Evolutionary conservation across 768 basidiomycete species (phyloP).

Genomic region (Boletus vermiculosoides): DNA sequence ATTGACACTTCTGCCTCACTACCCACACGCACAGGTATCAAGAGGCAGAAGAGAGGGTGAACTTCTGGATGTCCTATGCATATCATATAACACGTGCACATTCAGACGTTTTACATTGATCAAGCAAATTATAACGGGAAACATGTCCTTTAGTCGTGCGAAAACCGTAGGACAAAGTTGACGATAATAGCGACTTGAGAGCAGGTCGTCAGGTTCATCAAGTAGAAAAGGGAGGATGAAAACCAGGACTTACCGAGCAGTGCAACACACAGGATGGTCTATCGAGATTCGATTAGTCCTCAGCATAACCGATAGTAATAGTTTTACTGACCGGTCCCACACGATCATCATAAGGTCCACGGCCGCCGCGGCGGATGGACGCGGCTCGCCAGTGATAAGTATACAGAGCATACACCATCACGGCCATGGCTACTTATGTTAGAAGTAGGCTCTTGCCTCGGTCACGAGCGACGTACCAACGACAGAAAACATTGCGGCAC

Average conservation of each 20-base stretch:
- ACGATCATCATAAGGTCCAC: slow-evolving; percentile 96
- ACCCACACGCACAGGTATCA: slow-evolving; percentile 50
- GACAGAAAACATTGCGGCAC: slow-evolving; percentile 93
- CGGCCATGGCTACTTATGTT: slow-evolving; percentile 72
- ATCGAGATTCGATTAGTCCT: slow-evolving; percentile 12
- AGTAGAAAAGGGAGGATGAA: not conserved
- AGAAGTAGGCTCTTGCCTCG: slow-evolving; percentile 4
- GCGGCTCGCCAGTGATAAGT: slow-evolving; percentile 97
- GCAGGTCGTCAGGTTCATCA: not conserved
- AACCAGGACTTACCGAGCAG: slow-evolving; percentile 57
- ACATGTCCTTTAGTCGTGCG: slow-evolving; percentile 29
- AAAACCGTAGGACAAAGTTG: slow-evolving; percentile 85
- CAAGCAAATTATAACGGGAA: slow-evolving; percentile 2
- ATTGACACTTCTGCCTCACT: slow-evolving; percentile 63
- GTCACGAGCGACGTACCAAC: slow-evolving; percentile 60
- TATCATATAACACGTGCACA: slow-evolving; percentile 7
- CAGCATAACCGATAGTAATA: slow-evolving; percentile 6
- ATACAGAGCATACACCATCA: slow-evolving; percentile 94
- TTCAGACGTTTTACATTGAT: slow-evolving; percentile 12
- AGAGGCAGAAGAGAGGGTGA: slow-evolving; percentile 57
- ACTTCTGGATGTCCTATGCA: not conserved
- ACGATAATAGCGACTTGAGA: slow-evolving; percentile 72
- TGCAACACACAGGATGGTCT: slow-evolving; percentile 83
- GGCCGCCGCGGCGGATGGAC: slow-evolving; percentile 86
- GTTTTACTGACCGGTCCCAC: slow-evolving; percentile 78